phyloP scores from a whole-genome alignment of 2,329 filamentous ascomycete species.

The Epichloe baconii region DNA sequence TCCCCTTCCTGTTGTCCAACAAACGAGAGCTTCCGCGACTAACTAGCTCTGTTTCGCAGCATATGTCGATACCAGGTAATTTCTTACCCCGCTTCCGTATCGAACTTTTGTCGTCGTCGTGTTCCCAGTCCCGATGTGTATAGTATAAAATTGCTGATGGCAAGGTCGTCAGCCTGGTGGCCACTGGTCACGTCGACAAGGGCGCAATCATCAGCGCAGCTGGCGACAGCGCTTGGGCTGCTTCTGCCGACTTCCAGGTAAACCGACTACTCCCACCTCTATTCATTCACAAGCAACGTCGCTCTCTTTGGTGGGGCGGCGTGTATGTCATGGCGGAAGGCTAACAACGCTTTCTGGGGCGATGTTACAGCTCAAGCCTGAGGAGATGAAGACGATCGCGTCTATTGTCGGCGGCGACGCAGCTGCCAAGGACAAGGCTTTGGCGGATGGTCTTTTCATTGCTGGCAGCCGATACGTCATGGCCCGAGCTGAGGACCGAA shows the following conservation, averaged over 20 bases:
- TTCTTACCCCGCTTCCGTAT: not conserved
- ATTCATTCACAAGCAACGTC: not conserved
- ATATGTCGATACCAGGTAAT: constrained; percentile 40
- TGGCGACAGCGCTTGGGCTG: constrained; percentile 71
- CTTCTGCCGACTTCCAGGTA: constrained; percentile 60
- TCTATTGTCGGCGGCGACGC: constrained; percentile 33
- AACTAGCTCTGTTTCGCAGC: constrained; percentile 20
- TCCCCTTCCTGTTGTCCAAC: constrained; percentile 10
- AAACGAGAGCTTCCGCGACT: constrained; percentile 6
- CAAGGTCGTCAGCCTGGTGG: constrained; percentile 54
- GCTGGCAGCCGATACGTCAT: constrained; percentile 67
- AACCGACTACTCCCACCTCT: constrained; percentile 13
- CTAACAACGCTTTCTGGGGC: not conserved
- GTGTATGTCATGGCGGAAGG: not conserved
- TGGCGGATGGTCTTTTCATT: constrained; percentile 61
- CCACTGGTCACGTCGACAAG: constrained; percentile 67
- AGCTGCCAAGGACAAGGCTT: constrained; percentile 49
- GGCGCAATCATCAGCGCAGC: constrained; percentile 72
- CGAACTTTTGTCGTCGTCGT: not conserved
- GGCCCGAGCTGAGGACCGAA: constrained; percentile 61
- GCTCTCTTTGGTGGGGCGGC: constrained; percentile 3
- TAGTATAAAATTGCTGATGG: constrained; percentile 8
- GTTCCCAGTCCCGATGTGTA: constrained; percentile 9
- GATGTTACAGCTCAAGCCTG: constrained; percentile 23
- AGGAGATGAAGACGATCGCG: constrained; percentile 46